phyloP scores from a whole-genome alignment of 2,329 filamentous ascomycete species.

The Ascochyta clinopodiicola region DNA sequence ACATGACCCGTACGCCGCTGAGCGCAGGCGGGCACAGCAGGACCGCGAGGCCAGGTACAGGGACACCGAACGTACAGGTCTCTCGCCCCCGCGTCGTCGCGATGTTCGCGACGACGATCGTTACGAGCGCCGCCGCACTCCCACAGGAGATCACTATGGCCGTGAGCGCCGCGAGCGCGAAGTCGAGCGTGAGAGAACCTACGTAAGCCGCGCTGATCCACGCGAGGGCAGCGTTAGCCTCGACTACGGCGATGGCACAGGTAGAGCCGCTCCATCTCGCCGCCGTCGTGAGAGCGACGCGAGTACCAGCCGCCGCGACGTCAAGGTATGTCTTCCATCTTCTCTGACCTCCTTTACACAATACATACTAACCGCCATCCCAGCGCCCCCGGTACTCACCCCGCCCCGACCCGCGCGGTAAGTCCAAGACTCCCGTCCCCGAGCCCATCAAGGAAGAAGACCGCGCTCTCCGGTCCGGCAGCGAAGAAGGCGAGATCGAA shows the following conservation, averaged over 20 bases:
- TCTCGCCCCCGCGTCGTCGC: slow-evolving; percentile 59
- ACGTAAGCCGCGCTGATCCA: slow-evolving; percentile 78
- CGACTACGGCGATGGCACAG: slow-evolving; percentile 77
- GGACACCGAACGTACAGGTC: slow-evolving; percentile 74
- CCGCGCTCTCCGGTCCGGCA: slow-evolving; percentile 77
- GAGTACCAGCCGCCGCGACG: slow-evolving; percentile 50
- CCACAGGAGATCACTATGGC: slow-evolving; percentile 73
- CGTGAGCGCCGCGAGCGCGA: slow-evolving; percentile 87
- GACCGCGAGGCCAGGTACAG: slow-evolving; percentile 93
- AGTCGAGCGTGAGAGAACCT: slow-evolving; percentile 86
- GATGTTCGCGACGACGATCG: slow-evolving; percentile 49
- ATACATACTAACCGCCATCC: slow-evolving; percentile 14
- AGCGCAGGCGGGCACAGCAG: slow-evolving; percentile 89
- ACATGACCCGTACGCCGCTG: slow-evolving; percentile 91
- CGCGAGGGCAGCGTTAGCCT: slow-evolving; percentile 78
- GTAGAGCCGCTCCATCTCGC: slow-evolving; percentile 63
- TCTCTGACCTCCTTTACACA: background rate
- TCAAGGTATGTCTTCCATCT: slow-evolving; percentile 47
- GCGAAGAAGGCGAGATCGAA: slow-evolving; percentile 98
- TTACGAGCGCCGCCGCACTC: slow-evolving; percentile 62
- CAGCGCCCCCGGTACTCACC: slow-evolving; percentile 58
- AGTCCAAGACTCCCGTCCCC: slow-evolving; percentile 62
- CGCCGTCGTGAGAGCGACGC: slow-evolving; percentile 78
- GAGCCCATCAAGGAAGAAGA: slow-evolving; percentile 62
- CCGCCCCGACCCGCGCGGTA: slow-evolving; percentile 58